phyloP scores from a whole-genome alignment of 768 basidiomycete species.

The Suillus cothurnatus region DNA sequence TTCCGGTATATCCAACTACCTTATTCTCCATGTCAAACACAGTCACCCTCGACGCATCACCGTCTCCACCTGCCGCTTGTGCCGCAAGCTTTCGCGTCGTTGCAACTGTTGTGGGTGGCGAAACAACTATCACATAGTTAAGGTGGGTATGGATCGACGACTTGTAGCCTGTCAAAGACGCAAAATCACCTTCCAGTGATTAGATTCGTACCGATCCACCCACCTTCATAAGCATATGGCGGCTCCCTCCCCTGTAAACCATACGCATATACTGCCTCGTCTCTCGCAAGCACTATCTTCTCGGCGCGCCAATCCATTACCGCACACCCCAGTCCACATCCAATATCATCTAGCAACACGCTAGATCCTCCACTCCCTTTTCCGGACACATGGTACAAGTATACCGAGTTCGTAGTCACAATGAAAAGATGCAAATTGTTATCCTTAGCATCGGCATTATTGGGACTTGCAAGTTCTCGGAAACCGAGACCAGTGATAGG shows the following conservation, averaged over 20 bases:
- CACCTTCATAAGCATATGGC: constrained; percentile 93
- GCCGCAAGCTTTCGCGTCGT: constrained; percentile 36
- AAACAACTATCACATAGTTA: constrained; percentile 90
- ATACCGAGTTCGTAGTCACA: constrained; percentile 82
- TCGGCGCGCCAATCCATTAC: constrained; percentile 72
- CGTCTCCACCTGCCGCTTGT: constrained; percentile 27
- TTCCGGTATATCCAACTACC: constrained; percentile 80
- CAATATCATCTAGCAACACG: constrained; percentile 81
- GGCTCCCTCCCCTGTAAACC: constrained; percentile 79
- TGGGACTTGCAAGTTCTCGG: constrained; percentile 48
- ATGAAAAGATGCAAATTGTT: constrained; percentile 72
- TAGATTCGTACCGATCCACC: constrained; percentile 12
- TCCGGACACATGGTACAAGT: constrained; percentile 75
- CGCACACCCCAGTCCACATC: constrained; percentile 82
- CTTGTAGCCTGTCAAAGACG: constrained; percentile 43
- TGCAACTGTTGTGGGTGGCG: constrained; percentile 76
- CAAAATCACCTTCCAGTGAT: neutral
- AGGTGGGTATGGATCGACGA: constrained; percentile 72
- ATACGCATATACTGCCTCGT: constrained; percentile 91
- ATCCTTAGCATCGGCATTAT: constrained; percentile 19
- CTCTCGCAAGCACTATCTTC: constrained; percentile 83
- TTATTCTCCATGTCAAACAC: constrained; percentile 94
- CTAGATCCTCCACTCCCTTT: constrained; percentile 67
- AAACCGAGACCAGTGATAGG: constrained; percentile 95
- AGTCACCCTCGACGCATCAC: constrained; percentile 77